Evolutionary conservation across 2,329 filamentous ascomycete species (phyloP), one percentile per base, ranked within the genome.

Genomic region (Onygena corvina): DNA sequence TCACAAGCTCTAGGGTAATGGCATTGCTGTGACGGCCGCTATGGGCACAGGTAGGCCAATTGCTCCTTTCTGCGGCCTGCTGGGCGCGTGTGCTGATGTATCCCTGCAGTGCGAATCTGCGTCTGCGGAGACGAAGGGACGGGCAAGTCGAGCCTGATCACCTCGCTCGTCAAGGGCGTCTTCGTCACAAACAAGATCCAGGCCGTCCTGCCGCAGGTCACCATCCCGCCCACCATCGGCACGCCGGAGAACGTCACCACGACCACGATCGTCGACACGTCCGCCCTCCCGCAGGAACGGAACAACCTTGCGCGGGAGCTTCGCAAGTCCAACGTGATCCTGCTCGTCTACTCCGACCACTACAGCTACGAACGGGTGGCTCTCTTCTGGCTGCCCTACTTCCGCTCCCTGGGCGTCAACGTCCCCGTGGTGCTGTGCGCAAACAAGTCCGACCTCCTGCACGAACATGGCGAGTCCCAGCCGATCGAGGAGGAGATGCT

Each of bases 301-400:
- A 86, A 84, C 52, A 89, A 83, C 14, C 74, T 98, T 52, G 84
- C 89, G 53, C 92, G 92, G 64, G 92, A 96, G 70, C 89, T 98
- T 54, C 82, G 92, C 56, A 95, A 95, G 67, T 92, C 84, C 61
- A 98, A 95, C 64, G 90, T 95, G 57, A 96, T 98, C 56, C 76
- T 96, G 14, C 79, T 98, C 36, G 89, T 98, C 49, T 98, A 98
- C 67, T 89, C 89, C 57, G 92, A 98, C 65, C 90, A 96, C 69
- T 98, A 98, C 72, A 96, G 89, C 75, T 98, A 96, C 71, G 92
- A 98, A 65, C 77, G 92, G 31, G 89, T 98, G 2, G 92, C 90
- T 2, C 74, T 98, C 40, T 98, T 96, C 67, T 98, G 92, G 92
- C 84, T 98, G 78, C 92, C 92, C 8, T 93, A 95, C 67, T 96